A percentile compares a stretch with the other conserved stretches of the same genome.
phyloP scores from a whole-genome alignment of 495 filamentous ascomycete species.

The Podospora didyma region DNA sequence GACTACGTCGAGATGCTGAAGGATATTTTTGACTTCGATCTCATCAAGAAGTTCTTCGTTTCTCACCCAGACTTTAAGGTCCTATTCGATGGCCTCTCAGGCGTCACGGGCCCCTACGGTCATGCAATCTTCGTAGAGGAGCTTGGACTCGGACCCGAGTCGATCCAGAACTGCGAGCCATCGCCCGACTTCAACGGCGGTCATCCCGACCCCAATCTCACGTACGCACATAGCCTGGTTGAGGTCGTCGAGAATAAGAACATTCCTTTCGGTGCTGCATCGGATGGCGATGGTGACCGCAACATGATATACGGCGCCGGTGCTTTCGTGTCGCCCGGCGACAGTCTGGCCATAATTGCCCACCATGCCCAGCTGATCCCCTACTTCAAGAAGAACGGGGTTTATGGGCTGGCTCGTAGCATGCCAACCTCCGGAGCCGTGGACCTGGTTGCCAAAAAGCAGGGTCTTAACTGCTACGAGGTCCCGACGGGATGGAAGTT shows the following conservation, averaged over 20 bases:
- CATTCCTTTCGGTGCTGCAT: slow-evolving; percentile 94
- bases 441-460: slow-evolving; percentile 89
- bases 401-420: slow-evolving; percentile 88
- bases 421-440: slow-evolving; percentile 97
- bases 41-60: slow-evolving; percentile 89
- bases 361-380: slow-evolving; percentile 94
- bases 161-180: slow-evolving; percentile 90
- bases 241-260: slow-evolving; percentile 86
- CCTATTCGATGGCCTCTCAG: slow-evolving; percentile 89
- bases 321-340: slow-evolving; percentile 92
- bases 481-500: slow-evolving; percentile 99
- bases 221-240: slow-evolving; percentile 95
- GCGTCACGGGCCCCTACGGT: slow-evolving; percentile 94
- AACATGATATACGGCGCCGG: slow-evolving; percentile 99
- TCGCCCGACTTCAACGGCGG: slow-evolving; percentile 93
- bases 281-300: slow-evolving; percentile 94
- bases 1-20: slow-evolving; percentile 96
- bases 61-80: slow-evolving; percentile 90
- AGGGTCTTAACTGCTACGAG: slow-evolving; percentile 90
- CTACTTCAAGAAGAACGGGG: slow-evolving; percentile 95
- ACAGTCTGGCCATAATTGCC: slow-evolving; percentile 95
- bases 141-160: slow-evolving; percentile 68
- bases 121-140: slow-evolving; percentile 92
- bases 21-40: slow-evolving; percentile 93
- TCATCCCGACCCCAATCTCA: slow-evolving; percentile 96